Percentiles rank a stretch among this genome's conserved stretches.
Conservation (phyloP, 345 rosid species). For the Clarkia xantiana region DNA sequence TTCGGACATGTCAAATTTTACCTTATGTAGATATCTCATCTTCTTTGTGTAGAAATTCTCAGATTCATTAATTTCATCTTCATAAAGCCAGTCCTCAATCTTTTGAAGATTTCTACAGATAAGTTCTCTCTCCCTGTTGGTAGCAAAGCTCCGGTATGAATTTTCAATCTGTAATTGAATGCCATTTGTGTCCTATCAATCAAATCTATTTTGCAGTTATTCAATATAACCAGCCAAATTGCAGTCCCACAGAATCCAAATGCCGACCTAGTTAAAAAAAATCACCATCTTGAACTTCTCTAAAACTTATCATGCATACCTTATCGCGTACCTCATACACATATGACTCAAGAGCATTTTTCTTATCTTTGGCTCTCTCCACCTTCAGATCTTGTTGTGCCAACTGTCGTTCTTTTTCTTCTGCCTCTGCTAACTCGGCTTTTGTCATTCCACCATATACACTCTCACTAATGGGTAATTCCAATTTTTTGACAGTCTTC, state of each 20-base stretch:
- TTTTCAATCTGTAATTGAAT: constrained; percentile 37
- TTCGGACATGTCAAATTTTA: constrained; percentile 6
- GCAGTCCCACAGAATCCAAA: no score
- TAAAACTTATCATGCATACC: constrained; percentile 13
- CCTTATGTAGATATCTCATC: constrained; percentile 34
- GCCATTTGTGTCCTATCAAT: no score
- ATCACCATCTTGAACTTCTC: no score
- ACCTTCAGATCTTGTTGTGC: constrained; percentile 30
- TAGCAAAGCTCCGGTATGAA: constrained; percentile 34
- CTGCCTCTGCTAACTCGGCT: constrained; percentile 30
- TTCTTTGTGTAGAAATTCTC: constrained; percentile 28
- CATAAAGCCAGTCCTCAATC: constrained; percentile 57
- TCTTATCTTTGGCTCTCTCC: constrained; percentile 41
- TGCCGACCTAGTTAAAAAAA: no score
- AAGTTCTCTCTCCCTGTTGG: constrained; percentile 35
- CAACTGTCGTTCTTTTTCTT: constrained; percentile 32
- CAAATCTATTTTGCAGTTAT: neutral
- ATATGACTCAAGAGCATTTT: constrained; percentile 46
- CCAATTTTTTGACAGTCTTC: constrained; percentile 19
- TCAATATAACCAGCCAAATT: no score
- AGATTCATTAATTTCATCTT: constrained; percentile 44
- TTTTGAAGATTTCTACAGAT: constrained; percentile 35
- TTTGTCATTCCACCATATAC: neutral
- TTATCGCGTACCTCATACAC: constrained; percentile 48
- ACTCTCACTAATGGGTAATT: constrained; percentile 20